Evolutionary conservation across 2,329 filamentous ascomycete genomes (phyloP).

Genomic region (Fusarium anguioides): DNA sequence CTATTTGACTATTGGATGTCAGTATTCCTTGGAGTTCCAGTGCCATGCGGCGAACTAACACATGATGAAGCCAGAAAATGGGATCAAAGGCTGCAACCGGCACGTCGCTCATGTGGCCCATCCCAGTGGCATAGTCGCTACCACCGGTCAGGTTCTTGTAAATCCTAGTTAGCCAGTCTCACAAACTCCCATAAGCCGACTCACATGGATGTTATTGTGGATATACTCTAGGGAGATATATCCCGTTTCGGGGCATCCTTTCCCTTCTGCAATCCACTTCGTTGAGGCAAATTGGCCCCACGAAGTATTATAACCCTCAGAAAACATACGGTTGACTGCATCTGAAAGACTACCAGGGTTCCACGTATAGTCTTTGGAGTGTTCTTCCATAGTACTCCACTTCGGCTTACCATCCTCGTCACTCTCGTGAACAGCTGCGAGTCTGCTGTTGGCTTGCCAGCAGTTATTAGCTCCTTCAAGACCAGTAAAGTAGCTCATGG

Average conservation of each 20-base stretch:
- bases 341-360: neutral
- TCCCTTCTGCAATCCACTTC: neutral
- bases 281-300: slow-evolving; percentile 6
- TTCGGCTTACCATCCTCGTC: neutral
- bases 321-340: neutral
- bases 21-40: neutral
- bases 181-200: accelerated
- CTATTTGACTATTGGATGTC: neutral
- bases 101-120: neutral
- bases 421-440: neutral
- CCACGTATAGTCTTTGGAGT: neutral
- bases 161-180: accelerated
- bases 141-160: neutral
- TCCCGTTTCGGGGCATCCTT: neutral
- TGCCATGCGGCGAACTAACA: neutral
- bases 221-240: slow-evolving; percentile 15
- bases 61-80: slow-evolving; percentile 13
- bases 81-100: slow-evolving; percentile 6
- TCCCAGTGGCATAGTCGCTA: accelerated
- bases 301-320: neutral
- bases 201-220: slow-evolving; percentile 7
- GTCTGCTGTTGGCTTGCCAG: neutral
- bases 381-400: neutral
- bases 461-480: neutral
- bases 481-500: accelerated